Conservation (phyloP, 75 land plant species). For the Larix kaempferi region DNA sequence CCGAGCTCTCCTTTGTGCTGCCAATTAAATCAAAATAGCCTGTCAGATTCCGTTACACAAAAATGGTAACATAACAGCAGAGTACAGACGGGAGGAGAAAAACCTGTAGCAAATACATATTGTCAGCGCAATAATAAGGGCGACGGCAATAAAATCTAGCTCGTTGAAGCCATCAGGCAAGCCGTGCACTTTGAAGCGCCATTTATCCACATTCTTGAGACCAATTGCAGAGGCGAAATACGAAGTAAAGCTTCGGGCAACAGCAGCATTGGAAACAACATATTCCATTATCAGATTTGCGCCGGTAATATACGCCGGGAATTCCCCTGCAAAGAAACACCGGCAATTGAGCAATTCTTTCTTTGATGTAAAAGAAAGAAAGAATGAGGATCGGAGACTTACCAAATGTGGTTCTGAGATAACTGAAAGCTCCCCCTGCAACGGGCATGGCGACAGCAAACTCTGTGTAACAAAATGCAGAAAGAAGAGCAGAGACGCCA, state of each 20-base stretch:
- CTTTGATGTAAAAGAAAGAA: neutral
- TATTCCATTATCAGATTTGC: constrained; percentile 91
- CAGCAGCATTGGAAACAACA: constrained; percentile 90
- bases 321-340: constrained; percentile 55
- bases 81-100: neutral
- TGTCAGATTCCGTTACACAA: neutral
- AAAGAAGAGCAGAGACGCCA: constrained; percentile 86
- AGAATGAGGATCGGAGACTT: neutral
- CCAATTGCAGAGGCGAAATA: constrained; percentile 65
- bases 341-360: neutral
- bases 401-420: constrained; percentile 89
- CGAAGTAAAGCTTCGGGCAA: constrained; percentile 74
- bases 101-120: constrained; percentile 80
- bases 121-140: constrained; percentile 57
- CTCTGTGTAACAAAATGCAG: constrained; percentile 97
- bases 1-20: constrained; percentile 83
- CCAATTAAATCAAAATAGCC: neutral
- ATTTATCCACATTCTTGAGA: constrained; percentile 24
- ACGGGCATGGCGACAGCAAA: constrained; percentile 96
- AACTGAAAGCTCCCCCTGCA: constrained; percentile 97
- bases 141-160: constrained; percentile 74
- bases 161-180: constrained; percentile 60
- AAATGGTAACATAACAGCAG: neutral
- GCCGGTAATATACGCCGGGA: constrained; percentile 83
- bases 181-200: constrained; percentile 49